phyloP scores from a whole-genome alignment of 164 flowering plant species.

The Stephania yunnanensis region DNA sequence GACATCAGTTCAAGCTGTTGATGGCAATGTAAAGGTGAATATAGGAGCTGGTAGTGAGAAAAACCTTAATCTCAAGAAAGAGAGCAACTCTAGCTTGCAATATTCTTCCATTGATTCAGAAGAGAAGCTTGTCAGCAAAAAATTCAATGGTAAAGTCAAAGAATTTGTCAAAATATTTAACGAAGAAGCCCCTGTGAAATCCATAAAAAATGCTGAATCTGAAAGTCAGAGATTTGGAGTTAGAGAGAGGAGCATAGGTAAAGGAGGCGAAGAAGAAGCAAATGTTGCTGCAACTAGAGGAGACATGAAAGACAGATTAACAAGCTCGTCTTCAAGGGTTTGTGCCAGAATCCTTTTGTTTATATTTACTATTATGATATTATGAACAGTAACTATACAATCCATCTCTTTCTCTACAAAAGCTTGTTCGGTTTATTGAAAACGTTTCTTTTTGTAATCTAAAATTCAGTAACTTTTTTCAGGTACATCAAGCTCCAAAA shows the following conservation, averaged over 20 bases:
- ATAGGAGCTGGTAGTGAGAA: conserved; percentile 24
- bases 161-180: conserved; percentile 72
- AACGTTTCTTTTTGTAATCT: neutral
- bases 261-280: conserved; percentile 21
- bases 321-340: conserved; percentile 33
- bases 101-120: conserved; percentile 20
- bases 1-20: conserved; percentile 16
- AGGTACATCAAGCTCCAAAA: conserved; percentile 30
- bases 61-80: conserved; percentile 10
- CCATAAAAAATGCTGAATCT: conserved; percentile 16
- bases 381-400: neutral
- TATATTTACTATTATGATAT: neutral
- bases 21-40: conserved; percentile 20
- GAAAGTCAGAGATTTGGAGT: conserved; percentile 31
- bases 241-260: conserved; percentile 18
- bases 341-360: conserved; percentile 7
- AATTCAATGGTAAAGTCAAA: conserved; percentile 55
- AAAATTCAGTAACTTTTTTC: conserved; percentile 15
- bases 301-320: conserved; percentile 14
- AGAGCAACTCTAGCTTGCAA: conserved; percentile 18
- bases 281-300: conserved; percentile 11
- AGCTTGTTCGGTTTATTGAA: neutral
- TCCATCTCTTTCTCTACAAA: neutral
- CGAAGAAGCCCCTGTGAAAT: conserved; percentile 45
- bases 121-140: conserved; percentile 23